These are phyloP conservation scores for Boletus holoroseus DNA, from an alignment of 1,284 basidiomycete genomes.

Conservation along the genomic window DNA sequence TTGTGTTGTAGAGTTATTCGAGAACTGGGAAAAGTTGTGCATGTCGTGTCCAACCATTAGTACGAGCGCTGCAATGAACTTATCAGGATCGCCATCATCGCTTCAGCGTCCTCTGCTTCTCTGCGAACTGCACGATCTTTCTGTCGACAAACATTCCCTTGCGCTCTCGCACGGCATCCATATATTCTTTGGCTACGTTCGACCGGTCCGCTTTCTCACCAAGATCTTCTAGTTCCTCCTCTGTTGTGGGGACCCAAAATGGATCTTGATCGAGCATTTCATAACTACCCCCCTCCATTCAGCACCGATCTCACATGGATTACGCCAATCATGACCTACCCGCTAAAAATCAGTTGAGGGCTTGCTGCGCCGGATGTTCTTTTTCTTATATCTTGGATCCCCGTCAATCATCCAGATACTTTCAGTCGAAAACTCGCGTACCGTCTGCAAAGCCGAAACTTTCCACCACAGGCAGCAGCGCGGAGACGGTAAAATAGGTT, in stretches of 20 bases:
- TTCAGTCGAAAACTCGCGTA: constrained; percentile 31
- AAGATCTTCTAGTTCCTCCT: constrained; percentile 95
- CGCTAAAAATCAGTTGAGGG: constrained; percentile 94
- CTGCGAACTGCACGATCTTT: constrained; percentile 90
- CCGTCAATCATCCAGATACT: constrained; percentile 4
- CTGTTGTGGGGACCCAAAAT: constrained; percentile 98
- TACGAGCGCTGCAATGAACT: background rate
- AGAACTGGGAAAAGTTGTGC: background rate
- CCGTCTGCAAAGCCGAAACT: constrained; percentile 97
- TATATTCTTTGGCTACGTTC: constrained; percentile 92
- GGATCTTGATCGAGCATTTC: constrained; percentile 91
- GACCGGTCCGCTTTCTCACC: constrained; percentile 93
- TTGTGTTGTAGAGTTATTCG: background rate
- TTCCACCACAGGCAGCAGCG: constrained; percentile 93
- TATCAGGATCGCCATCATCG: constrained; percentile 39
- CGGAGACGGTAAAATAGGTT: constrained; percentile 87
- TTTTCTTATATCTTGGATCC: constrained; percentile 77
- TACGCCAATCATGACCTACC: constrained; percentile 44
- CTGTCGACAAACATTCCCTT: constrained; percentile 95
- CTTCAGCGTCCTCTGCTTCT: constrained; percentile 96
- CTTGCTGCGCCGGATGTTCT: constrained; percentile 94
- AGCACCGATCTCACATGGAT: constrained; percentile 12
- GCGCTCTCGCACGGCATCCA: constrained; percentile 85
- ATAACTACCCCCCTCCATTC: constrained; percentile 46
- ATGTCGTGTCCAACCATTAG: background rate